Base-by-base conservation (phyloP, 257 asterid genomes). In the Solanum etuberosum region DNA sequence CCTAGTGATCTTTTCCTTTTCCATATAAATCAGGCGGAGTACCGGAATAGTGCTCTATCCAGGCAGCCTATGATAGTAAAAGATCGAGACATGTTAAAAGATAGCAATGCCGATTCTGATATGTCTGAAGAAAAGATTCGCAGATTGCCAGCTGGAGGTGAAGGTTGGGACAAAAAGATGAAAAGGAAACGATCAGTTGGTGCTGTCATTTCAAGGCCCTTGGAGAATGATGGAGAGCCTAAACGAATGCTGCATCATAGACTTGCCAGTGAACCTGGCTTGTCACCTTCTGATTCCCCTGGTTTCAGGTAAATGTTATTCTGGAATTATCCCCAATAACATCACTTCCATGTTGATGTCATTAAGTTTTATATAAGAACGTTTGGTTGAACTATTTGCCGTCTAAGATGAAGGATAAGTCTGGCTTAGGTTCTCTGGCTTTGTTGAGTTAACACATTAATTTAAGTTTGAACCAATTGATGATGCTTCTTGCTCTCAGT, bases 181-280 rank as follows among this genome's bases (percentile, higher is more conserved):
- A 97, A 93, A 93, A 90, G 98, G 91, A 97, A 97, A 89, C 99
- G 99, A 25, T 96, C 99, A 87, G 97, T 94, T 91, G 98, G 99
- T 80, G 91, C 95, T 21, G 98, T 90, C 72, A 84, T 90, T 88
- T 90, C 97, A 67, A 95, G 99, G 92, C 87, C 99, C 34, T 86
- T 87, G 89, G 99, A 92, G 76, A 91, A 89, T 65, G 98, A 93
- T 67, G 96, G 92, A 68, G 99, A 95, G 88, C 85, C 90, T 83
- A 97, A 94, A 91, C 92, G 98, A 72, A 83, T 88, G 85, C 86
- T 90, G 90, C 96, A 93, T 87, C 95, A 90, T 88, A 96, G 94
- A 92, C 93, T 90, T 88, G 73, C 96, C 65, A 80, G 90, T 86
- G 98, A 97, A 90, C 86, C 98, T 81, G 90, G 95, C 88, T 80